phyloP scores from a whole-genome alignment of 2,329 filamentous ascomycete species.

The Aspergillus floridensis region DNA sequence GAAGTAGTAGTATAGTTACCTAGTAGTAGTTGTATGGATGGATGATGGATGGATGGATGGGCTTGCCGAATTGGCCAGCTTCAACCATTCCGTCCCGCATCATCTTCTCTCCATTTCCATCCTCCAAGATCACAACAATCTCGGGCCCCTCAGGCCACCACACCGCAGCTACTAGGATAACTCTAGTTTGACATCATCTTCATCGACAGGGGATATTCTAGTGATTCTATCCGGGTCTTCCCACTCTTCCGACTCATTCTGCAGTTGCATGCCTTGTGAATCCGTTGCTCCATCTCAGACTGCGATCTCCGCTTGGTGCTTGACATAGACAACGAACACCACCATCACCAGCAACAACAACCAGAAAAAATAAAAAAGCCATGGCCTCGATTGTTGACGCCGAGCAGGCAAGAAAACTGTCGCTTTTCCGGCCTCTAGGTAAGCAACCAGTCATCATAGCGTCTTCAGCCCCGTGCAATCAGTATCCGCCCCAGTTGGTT shows the following conservation, averaged over 20 bases:
- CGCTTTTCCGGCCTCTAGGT: constrained; percentile 47
- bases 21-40: too few relatives aligned
- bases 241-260: constrained; percentile 5
- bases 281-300: constrained; percentile 8
- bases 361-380: constrained; percentile 1
- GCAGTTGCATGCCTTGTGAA: constrained; percentile 19
- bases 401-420: constrained; percentile 43
- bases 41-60: too few relatives aligned
- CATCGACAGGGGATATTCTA: neutral
- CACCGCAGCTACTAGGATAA: neutral
- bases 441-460: constrained; percentile 37
- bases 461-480: constrained; percentile 32
- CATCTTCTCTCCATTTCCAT: neutral
- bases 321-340: neutral
- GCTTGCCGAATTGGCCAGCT: neutral
- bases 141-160: neutral
- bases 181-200: too few relatives aligned
- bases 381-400: constrained; percentile 36
- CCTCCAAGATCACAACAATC: neutral
- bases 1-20: too few relatives aligned
- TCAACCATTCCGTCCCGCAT: neutral
- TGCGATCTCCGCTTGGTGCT: too few relatives aligned
- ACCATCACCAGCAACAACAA: neutral
- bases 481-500: constrained; percentile 29
- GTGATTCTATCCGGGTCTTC: neutral